phyloP scores from a whole-genome alignment of 2,329 filamentous ascomycete species.

The Phoma sp. region DNA sequence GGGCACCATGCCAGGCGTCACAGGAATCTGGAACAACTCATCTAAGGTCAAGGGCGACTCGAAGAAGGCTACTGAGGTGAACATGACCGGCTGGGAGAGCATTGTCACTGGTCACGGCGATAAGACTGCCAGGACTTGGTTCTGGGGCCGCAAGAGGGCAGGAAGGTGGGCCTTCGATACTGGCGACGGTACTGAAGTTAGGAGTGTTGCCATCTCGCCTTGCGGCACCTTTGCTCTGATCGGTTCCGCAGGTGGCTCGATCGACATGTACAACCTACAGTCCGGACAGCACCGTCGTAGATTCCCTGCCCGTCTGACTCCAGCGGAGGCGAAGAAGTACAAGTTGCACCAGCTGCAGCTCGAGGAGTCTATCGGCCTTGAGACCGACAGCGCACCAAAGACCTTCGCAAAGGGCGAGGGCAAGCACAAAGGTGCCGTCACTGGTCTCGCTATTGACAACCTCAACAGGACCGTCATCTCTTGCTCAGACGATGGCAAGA shows the following conservation, averaged over 20 bases:
- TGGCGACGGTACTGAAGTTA: constrained; percentile 79
- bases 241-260: constrained; percentile 79
- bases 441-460: constrained; percentile 86
- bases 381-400: constrained; percentile 30
- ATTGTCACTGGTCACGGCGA: constrained; percentile 93
- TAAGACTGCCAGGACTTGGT: constrained; percentile 89
- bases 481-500: constrained; percentile 85
- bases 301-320: constrained; percentile 81
- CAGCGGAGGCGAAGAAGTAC: constrained; percentile 77
- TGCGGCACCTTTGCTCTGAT: constrained; percentile 94
- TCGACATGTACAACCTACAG: constrained; percentile 97
- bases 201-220: constrained; percentile 82
- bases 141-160: constrained; percentile 93
- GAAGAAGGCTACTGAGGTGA: constrained; percentile 75
- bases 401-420: constrained; percentile 61
- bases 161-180: constrained; percentile 93
- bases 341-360: constrained; percentile 69
- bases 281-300: constrained; percentile 87
- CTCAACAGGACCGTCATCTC: constrained; percentile 86
- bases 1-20: constrained; percentile 78
- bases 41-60: constrained; percentile 62
- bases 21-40: constrained; percentile 82
- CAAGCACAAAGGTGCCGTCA: constrained; percentile 81
- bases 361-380: constrained; percentile 47
- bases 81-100: constrained; percentile 94